phyloP scores from a whole-genome alignment of 768 basidiomycete species.

The Ramaria sp. region DNA sequence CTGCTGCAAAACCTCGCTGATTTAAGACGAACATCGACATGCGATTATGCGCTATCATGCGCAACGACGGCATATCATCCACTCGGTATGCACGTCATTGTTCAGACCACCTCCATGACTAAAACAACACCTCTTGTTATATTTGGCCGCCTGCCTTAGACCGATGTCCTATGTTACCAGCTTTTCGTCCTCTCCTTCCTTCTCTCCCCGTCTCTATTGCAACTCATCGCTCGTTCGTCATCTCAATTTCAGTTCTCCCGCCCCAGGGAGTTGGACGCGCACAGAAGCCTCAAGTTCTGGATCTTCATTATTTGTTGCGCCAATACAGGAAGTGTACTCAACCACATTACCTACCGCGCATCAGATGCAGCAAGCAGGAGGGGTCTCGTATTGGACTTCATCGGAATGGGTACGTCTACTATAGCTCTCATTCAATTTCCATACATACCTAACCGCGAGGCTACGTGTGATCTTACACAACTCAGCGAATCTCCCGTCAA shows the following conservation, averaged over 20 bases:
- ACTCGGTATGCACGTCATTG: constrained; percentile 37
- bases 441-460: not conserved
- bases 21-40: constrained; percentile 12
- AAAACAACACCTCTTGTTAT: not conserved
- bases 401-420: constrained; percentile 52
- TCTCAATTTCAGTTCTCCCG: constrained; percentile 57
- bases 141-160: constrained; percentile 26
- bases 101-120: constrained; percentile 9
- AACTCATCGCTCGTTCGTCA: constrained; percentile 40
- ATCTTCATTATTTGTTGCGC: constrained; percentile 45
- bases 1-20: not conserved
- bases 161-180: constrained; percentile 62
- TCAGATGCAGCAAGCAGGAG: constrained; percentile 36
- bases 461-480: not conserved
- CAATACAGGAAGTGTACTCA: constrained; percentile 51
- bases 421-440: not conserved
- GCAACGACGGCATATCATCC: constrained; percentile 60
- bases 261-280: constrained; percentile 55
- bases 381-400: constrained; percentile 63
- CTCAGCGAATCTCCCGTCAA: constrained; percentile 54
- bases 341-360: constrained; percentile 42
- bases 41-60: constrained; percentile 30
- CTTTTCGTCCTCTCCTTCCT: constrained; percentile 69
- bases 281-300: constrained; percentile 59
- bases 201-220: constrained; percentile 55